A percentile compares a stretch with the other conserved stretches of the same genome.
Conservation (phyloP, 2,329 filamentous ascomycete species). For the Colletotrichum siamense region DNA sequence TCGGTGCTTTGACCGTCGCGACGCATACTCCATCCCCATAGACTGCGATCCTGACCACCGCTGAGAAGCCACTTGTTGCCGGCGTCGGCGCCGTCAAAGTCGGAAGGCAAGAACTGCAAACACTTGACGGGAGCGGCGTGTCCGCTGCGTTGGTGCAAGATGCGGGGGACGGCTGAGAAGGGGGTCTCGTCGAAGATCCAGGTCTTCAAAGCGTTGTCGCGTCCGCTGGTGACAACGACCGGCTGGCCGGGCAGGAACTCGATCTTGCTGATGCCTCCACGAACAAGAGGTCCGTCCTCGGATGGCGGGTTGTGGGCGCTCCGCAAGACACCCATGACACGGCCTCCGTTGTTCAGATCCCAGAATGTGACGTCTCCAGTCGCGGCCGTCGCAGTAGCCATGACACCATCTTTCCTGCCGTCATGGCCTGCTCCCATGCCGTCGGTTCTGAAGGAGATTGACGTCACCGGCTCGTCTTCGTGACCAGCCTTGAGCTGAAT, state of each 20-base stretch:
- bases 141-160: conserved; percentile 84
- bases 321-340: conserved; percentile 84
- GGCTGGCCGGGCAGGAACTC: conserved; percentile 91
- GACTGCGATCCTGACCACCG: conserved; percentile 84
- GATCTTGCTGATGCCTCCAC: conserved; percentile 82
- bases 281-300: conserved; percentile 56
- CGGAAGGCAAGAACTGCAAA: conserved; percentile 83
- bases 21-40: conserved; percentile 96
- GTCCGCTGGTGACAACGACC: conserved; percentile 86
- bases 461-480: conserved; percentile 72
- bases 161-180: conserved; percentile 84
- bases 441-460: conserved; percentile 90
- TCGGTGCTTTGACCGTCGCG: conserved; percentile 94
- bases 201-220: conserved; percentile 92
- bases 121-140: conserved; percentile 87
- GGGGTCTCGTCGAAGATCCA: conserved; percentile 97
- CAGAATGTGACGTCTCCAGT: conserved; percentile 94
- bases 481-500: conserved; percentile 72
- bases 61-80: conserved; percentile 95
- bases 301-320: conserved; percentile 85
- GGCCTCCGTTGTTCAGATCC: conserved; percentile 90
- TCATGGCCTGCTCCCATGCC: conserved; percentile 87
- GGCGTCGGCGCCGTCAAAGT: conserved; percentile 87
- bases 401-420: conserved; percentile 84
- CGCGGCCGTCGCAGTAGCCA: conserved; percentile 83